Evolutionary conservation across 2,329 filamentous ascomycete genomes (phyloP).

Genomic region (Fusarium armeniacum): DNA sequence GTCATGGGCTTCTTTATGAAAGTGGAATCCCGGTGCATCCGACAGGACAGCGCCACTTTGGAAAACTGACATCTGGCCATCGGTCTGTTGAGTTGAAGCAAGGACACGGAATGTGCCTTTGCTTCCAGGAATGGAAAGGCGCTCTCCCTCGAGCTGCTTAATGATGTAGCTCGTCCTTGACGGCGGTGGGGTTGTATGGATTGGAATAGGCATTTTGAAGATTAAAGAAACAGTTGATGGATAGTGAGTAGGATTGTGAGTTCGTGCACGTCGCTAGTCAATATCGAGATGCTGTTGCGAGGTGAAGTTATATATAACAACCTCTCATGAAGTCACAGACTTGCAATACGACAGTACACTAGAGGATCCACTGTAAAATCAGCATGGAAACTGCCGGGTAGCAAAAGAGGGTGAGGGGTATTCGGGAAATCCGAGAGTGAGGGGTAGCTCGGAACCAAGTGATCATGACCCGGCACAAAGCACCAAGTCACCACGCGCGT

Average conservation of each 20-base stretch:
- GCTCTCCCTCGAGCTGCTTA: slow-evolving; percentile 64
- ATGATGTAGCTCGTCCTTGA: slow-evolving; percentile 60
- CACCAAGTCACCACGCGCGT: background rate
- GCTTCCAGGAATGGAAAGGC: slow-evolving; percentile 65
- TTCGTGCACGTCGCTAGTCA: background rate
- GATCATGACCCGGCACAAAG: background rate
- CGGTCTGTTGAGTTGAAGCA: slow-evolving; percentile 65
- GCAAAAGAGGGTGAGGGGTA: background rate
- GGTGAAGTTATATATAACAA: background rate
- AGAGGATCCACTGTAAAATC: background rate
- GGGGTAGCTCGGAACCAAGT: slow-evolving; percentile 5
- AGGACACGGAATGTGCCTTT: slow-evolving; percentile 66
- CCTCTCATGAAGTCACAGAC: background rate
- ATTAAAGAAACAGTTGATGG: background rate
- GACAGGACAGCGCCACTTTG: slow-evolving; percentile 62
- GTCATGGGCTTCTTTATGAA: slow-evolving; percentile 69
- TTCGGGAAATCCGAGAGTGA: slow-evolving; percentile 17
- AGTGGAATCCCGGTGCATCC: slow-evolving; percentile 68
- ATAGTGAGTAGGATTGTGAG: background rate
- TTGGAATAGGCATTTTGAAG: slow-evolving; percentile 46
- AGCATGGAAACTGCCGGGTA: background rate
- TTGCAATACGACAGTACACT: background rate
- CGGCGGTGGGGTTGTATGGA: slow-evolving; percentile 55
- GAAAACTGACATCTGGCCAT: slow-evolving; percentile 65
- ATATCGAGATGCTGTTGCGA: background rate